These are phyloP conservation scores for Eutrema yunnanense DNA, from an alignment of 345 rosid genomes.

Conservation along the genomic window DNA sequence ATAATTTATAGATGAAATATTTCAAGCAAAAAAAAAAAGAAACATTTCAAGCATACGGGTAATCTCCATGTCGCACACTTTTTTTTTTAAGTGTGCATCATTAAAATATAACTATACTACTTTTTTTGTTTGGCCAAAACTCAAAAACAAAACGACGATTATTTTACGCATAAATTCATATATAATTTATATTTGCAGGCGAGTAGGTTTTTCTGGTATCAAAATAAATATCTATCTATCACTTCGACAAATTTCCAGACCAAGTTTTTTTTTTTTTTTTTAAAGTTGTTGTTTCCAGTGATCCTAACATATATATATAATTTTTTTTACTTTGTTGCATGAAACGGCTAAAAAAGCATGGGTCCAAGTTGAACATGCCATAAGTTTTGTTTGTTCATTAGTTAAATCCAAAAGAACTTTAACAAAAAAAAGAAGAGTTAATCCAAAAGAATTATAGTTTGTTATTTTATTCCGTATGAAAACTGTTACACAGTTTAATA, in stretches of 20 bases:
- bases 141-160: neutral
- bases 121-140: too few relatives aligned
- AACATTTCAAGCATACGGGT: too few relatives aligned
- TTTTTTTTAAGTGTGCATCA: too few relatives aligned
- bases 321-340: neutral
- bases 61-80: too few relatives aligned
- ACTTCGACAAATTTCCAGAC: neutral
- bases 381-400: neutral
- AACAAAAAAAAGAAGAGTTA: neutral
- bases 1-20: neutral
- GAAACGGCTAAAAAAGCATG: slow-evolving; percentile 20
- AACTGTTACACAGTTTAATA: neutral
- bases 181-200: neutral
- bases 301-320: neutral
- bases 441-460: neutral
- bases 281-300: neutral
- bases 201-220: neutral
- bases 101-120: neutral
- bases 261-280: neutral
- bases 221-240: neutral
- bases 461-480: neutral
- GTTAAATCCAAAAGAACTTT: too few relatives aligned
- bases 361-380: neutral
- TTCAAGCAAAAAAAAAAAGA: too few relatives aligned
- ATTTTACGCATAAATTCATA: neutral